Evolutionary conservation across 1,284 basidiomycete species (phyloP), one percentile per base, ranked within the genome.

Genomic region (Bondarzewia mesenterica): DNA sequence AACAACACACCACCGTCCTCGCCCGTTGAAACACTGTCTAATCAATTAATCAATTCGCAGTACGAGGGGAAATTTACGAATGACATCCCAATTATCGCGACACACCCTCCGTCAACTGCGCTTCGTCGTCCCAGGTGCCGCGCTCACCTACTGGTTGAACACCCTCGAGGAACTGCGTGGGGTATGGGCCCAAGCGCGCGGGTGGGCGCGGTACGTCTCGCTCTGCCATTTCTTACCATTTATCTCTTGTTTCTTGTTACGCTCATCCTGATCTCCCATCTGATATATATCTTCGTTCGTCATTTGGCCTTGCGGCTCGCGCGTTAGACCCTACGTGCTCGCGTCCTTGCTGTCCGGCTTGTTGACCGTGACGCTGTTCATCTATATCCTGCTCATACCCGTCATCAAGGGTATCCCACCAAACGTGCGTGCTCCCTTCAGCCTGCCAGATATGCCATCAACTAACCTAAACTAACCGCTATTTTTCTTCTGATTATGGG

Each of bases 71-170:
- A n/a, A n/a, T n/a, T n/a, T n/a, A n/a, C n/a, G n/a, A n/a, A 32
- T 32, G 29, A n/a, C 29, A 12, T 10, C 29, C 10, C 29, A 32
- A 32, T 32, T 32, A 32, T 32, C 38, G 15, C 60, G 68, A 47
- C 80, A 86, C 59, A 76, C 78, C 1, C 61, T 77, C 48, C 72
- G 74, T 47, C 84, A 87, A 66, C 72, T 87, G 58, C 85, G 85
- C 60, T 79, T 87, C 48, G 78, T 86, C 39, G 59, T 86, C 15
- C 84, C 85, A 14, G 85, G 85, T 12, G 80, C 69, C 5, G 59
- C 66, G 39, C 56, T 80, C 56, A 85, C 82, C 2, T 82, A 78
- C 58, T 75, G 77, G 56, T 66, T 86, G 22, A 70, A 73, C 35
- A 81, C 79, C 10, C 62, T 75, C 25, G 63, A 69, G 29, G 66